Evolutionary conservation across 129 eudicot species (phyloP), one percentile per base, ranked within the genome.

Genomic region (sunflower (Helianthus annuus)): DNA sequence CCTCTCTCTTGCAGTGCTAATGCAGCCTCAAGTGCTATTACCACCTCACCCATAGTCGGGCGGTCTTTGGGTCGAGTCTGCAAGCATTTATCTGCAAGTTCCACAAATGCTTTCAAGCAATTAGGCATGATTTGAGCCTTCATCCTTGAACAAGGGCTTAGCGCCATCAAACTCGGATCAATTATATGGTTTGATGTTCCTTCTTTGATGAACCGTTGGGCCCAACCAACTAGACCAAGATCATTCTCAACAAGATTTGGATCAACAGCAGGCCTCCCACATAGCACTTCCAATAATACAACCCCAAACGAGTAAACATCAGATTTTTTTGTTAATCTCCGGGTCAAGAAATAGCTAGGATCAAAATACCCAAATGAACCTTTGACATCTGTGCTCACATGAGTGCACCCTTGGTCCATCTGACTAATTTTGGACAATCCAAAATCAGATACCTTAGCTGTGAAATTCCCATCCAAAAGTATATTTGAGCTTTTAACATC

Each of bases 11-110:
- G 84, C 32, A 73, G 55, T 14, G 62, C 74, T 57, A 87, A 53
- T 73, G 78, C 86, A 64, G 69, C 68, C 69, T 87, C 87, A 39
- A 87, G 89, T 59, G 70, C 68, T 2, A 69, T 75, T 68, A 87
- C 88, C 1, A 87, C 92, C 73, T 83, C 84, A 51, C 85, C 67
- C 88, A 87, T 87, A 57, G 89, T 74, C 1, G 88, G 86, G 38
- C 86, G 85, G 54, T 64, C 68, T 15, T 83, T 79, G 7, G 86
- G 84, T 29, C n/a, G 82, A 72, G 42, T 53, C 54, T 72, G 70
- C 38, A 86, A 74, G 72, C 91, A 86, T 68, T 76, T 78, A 3
- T 59, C 78, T 19, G 80, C 71, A 59, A 83, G 24, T 68, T 68
- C 68, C 10, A 75, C 76, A 78, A 66, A 86, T 2, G 22, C 78